These are phyloP conservation scores for Hsuehochloa calcarea DNA, from an alignment of 176 grass and related monocot species.

Conservation along the genomic window DNA sequence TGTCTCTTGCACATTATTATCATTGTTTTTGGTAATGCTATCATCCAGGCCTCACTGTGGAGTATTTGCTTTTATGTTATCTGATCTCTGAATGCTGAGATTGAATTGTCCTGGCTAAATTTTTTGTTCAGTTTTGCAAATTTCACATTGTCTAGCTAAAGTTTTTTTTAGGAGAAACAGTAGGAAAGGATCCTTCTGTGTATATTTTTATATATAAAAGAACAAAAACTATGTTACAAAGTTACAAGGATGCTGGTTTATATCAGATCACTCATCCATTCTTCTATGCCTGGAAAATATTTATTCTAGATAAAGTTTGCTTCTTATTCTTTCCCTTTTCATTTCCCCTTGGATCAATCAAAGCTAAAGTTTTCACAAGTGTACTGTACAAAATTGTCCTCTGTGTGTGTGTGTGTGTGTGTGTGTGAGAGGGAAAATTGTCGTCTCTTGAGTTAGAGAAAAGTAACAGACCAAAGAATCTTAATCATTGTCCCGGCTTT, in stretches of 20 bases:
- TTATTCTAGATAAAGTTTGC: not conserved
- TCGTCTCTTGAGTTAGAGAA: slow-evolving; percentile 6
- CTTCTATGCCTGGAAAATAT: too few relatives aligned
- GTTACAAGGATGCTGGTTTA: too few relatives aligned
- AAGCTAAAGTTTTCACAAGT: not conserved
- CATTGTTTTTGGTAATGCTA: not conserved
- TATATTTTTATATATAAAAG: too few relatives aligned
- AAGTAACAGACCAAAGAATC: not conserved
- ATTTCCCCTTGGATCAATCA: not conserved
- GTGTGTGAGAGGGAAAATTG: too few relatives aligned
- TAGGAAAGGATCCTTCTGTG: too few relatives aligned
- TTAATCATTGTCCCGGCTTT: slow-evolving; percentile 20
- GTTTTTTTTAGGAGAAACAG: too few relatives aligned
- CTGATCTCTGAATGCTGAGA: not conserved
- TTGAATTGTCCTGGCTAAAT: not conserved
- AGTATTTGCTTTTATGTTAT: not conserved
- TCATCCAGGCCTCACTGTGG: not conserved
- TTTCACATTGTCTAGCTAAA: not conserved
- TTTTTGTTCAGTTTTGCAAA: not conserved
- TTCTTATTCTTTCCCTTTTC: not conserved
- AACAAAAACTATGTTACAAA: too few relatives aligned
- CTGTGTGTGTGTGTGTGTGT: too few relatives aligned
- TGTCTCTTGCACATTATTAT: not conserved
- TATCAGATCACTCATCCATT: too few relatives aligned
- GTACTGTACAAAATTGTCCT: not conserved